phyloP scores from a whole-genome alignment of 2,329 filamentous ascomycete genomes.

The Sporothrix mexicana region DNA sequence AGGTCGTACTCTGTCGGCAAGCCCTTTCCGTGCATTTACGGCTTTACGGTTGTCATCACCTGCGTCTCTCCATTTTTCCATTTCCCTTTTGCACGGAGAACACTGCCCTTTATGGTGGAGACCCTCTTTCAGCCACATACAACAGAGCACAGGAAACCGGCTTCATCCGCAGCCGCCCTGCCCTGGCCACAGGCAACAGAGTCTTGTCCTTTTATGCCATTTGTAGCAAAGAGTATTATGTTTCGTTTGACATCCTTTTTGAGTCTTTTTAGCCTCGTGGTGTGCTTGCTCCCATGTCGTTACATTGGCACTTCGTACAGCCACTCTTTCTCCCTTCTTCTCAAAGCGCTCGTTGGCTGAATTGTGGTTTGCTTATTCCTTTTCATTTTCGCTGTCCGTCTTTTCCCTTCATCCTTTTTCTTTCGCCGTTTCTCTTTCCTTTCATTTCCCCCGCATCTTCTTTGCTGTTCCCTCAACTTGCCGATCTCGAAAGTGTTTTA shows the following conservation, averaged over 20 bases:
- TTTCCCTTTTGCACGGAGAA: not conserved
- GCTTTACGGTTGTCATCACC: too few relatives aligned
- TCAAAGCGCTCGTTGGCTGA: too few relatives aligned
- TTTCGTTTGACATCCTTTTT: not conserved
- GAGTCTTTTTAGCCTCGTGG: not conserved
- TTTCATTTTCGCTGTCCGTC: not conserved
- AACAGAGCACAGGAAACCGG: not conserved
- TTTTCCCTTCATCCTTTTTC: not conserved
- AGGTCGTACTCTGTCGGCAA: too few relatives aligned
- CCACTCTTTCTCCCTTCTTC: too few relatives aligned
- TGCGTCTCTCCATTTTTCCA: not conserved
- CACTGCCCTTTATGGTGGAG: not conserved
- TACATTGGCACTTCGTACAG: too few relatives aligned
- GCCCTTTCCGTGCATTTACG: not conserved
- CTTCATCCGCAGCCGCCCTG: not conserved
- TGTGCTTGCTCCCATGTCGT: slow-evolving; percentile 34
- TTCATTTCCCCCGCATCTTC: not conserved
- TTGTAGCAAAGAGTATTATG: not conserved
- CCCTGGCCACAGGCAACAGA: not conserved
- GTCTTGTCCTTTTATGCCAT: not conserved
- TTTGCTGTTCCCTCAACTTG: not conserved
- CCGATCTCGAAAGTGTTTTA: not conserved
- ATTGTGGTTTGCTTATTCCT: too few relatives aligned
- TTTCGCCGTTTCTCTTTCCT: not conserved
- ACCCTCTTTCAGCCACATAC: not conserved